phyloP scores from a whole-genome alignment of 345 rosid genomes.

The Euphorbia peplus region DNA sequence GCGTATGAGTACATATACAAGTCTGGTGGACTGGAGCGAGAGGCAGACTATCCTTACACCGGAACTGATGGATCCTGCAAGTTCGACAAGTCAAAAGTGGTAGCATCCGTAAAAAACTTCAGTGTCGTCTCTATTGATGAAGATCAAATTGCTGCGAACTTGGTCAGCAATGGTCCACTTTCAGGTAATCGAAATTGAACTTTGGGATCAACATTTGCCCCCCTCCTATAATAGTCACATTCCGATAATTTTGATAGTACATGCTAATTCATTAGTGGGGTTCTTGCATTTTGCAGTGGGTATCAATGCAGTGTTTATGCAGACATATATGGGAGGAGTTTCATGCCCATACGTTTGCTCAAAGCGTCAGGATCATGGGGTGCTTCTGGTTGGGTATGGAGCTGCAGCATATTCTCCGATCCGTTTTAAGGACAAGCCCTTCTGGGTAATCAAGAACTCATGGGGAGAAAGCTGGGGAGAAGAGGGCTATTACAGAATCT shows the following conservation, averaged over 20 bases:
- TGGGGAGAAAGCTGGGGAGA: conserved; percentile 95
- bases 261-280: not conserved
- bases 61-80: conserved; percentile 68
- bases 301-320: conserved; percentile 87
- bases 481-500: conserved; percentile 77
- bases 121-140: conserved; percentile 79
- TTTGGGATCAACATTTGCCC: not conserved
- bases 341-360: conserved; percentile 87
- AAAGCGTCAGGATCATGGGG: conserved; percentile 81
- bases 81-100: conserved; percentile 75
- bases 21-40: conserved; percentile 81
- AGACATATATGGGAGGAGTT: conserved; percentile 84
- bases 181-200: conserved; percentile 37
- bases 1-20: conserved; percentile 81
- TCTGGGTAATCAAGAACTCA: conserved; percentile 89
- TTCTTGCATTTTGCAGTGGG: conserved; percentile 49
- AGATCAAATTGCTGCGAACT: conserved; percentile 89
- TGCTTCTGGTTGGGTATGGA: conserved; percentile 83
- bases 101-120: conserved; percentile 76
- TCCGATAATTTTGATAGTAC: not conserved
- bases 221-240: not conserved
- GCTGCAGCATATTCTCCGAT: conserved; percentile 73
- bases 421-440: conserved; percentile 79
- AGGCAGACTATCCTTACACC: conserved; percentile 83
- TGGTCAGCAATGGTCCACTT: conserved; percentile 84